Conservation (phyloP, 345 rosid species). For the Acer campestre region DNA sequence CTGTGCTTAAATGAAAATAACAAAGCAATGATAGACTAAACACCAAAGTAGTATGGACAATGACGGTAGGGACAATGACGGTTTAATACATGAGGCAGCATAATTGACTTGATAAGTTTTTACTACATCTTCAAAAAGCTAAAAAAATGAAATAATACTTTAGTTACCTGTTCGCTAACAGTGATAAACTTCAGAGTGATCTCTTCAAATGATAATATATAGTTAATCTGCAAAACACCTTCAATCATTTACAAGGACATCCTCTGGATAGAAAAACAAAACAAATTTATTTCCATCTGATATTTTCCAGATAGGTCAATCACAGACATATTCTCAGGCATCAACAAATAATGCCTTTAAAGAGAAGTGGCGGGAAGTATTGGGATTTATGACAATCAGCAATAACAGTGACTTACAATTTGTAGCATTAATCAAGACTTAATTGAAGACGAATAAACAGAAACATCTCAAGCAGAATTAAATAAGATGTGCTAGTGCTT, state of each 20-base stretch:
- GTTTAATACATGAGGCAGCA: neutral
- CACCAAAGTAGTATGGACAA: neutral
- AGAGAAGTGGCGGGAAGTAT: neutral
- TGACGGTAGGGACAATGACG: neutral
- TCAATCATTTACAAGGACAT: conserved; percentile 21
- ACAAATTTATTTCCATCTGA: neutral
- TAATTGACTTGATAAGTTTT: neutral
- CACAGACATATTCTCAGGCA: neutral
- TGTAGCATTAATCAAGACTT: neutral
- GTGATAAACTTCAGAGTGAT: conserved; percentile 89
- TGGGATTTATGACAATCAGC: neutral
- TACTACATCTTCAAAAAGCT: conserved; percentile 7
- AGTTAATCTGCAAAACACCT: conserved; percentile 69
- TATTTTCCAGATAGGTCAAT: neutral
- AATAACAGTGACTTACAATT: neutral
- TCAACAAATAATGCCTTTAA: neutral
- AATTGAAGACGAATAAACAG: neutral
- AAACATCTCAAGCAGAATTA: neutral
- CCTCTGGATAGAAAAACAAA: neutral
- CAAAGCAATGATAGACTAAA: neutral
- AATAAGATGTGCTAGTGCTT: neutral
- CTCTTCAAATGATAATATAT: conserved; percentile 92
- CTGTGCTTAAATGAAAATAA: neutral
- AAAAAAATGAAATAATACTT: conserved; percentile 17
- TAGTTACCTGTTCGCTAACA: conserved; percentile 73